Conservation (phyloP, 805 yeast species). For the Myxozyma lipomycoides region DNA sequence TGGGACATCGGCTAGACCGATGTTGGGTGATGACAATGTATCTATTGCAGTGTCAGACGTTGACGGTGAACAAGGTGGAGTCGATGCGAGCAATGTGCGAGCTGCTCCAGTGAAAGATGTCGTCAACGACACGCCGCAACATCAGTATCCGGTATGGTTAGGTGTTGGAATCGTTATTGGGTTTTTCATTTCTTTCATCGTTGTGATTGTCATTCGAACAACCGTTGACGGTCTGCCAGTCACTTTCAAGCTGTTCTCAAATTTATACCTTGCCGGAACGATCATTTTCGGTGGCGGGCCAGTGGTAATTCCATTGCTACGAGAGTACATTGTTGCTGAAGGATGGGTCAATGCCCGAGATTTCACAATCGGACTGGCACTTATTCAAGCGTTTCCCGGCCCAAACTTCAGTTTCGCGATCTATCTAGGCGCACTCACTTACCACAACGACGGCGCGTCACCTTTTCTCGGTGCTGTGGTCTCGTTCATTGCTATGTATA, state of each 20-base stretch:
- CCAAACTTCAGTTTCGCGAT: constrained; percentile 25
- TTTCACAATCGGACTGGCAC: constrained; percentile 22
- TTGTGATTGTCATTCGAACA: constrained; percentile 20
- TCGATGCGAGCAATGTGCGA: constrained; percentile 17
- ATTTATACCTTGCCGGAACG: constrained; percentile 24
- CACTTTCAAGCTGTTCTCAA: constrained; percentile 16
- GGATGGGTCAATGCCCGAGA: constrained; percentile 26
- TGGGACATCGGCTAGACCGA: background rate
- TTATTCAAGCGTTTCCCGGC: constrained; percentile 25
- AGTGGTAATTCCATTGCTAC: constrained; percentile 24
- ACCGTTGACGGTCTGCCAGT: constrained; percentile 9
- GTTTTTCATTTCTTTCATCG: constrained; percentile 13
- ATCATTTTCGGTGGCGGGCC: constrained; percentile 27
- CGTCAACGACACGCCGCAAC: constrained; percentile 2
- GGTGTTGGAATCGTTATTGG: constrained; percentile 14
- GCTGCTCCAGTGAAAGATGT: constrained; percentile 6
- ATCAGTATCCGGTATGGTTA: constrained; percentile 13
- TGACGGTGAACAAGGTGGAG: background rate
- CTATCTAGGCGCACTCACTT: constrained; percentile 24
- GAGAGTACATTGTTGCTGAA: constrained; percentile 21
- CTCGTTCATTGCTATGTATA: constrained; percentile 20
- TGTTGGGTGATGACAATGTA: background rate
- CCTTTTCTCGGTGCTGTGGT: constrained; percentile 15
- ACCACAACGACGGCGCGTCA: constrained; percentile 17
- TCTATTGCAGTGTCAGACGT: background rate